A percentile compares a stretch with the other conserved stretches of the same genome.
phyloP scores from a whole-genome alignment of 306 rosid genomes.

The Vicia faba region DNA sequence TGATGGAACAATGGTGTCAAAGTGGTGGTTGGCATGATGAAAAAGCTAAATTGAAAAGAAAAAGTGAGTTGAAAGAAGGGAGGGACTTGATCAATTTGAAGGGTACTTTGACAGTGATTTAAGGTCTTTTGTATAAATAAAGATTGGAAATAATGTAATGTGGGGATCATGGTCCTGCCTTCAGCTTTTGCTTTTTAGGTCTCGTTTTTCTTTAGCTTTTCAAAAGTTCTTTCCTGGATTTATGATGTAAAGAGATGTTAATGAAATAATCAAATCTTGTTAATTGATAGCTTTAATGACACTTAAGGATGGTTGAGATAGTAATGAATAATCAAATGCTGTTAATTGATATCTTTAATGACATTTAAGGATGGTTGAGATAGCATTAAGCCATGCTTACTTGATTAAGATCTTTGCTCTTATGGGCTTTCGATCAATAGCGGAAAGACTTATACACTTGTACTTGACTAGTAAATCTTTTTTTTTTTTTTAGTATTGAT shows the following conservation, averaged over 20 bases:
- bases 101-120: conserved; percentile 53
- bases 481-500: too few relatives aligned
- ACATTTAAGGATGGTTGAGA: conserved; percentile 24
- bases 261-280: conserved; percentile 40
- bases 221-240: conserved; percentile 50
- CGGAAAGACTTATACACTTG: too few relatives aligned
- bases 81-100: conserved; percentile 43
- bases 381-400: conserved; percentile 14
- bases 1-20: conserved; percentile 62
- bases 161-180: conserved; percentile 51
- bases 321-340: conserved; percentile 39
- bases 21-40: conserved; percentile 59
- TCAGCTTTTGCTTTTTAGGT: conserved; percentile 55
- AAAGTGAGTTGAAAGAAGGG: conserved; percentile 48
- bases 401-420: not conserved
- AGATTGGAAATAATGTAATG: conserved; percentile 48
- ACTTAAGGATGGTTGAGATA: conserved; percentile 28
- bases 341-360: conserved; percentile 41
- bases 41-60: conserved; percentile 47
- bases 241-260: conserved; percentile 39
- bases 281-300: conserved; percentile 41
- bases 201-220: conserved; percentile 50
- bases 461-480: too few relatives aligned
- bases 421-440: too few relatives aligned
- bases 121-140: conserved; percentile 47